Percentiles rank a stretch among this genome's conserved stretches.
phyloP scores from a whole-genome alignment of 306 rosid genomes.

The Cucurbita ficifolia region DNA sequence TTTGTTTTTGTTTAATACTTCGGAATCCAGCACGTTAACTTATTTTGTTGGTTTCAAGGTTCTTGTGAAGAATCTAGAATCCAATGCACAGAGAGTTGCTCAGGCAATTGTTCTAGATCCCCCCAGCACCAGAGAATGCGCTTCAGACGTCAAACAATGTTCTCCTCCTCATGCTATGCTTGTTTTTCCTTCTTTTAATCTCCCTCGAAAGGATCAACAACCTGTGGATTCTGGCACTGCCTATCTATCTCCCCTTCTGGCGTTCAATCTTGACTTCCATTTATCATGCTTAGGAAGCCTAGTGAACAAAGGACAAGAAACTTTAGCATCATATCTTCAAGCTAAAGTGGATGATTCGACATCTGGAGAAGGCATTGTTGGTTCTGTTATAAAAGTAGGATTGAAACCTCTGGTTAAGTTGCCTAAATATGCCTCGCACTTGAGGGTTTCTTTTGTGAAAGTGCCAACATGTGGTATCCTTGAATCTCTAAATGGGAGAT shows the following conservation, averaged over 20 bases:
- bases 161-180: conserved; percentile 35
- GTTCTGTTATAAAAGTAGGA: conserved; percentile 28
- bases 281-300: conserved; percentile 54
- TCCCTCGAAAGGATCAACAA: conserved; percentile 19
- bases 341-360: conserved; percentile 29
- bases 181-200: conserved; percentile 48
- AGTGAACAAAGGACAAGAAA: conserved; percentile 39
- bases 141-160: conserved; percentile 12
- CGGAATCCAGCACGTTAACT: background rate
- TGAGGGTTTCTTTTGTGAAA: conserved; percentile 77
- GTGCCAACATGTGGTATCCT: conserved; percentile 66
- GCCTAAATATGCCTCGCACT: conserved; percentile 62
- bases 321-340: conserved; percentile 43
- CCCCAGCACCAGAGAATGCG: conserved; percentile 18
- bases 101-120: conserved; percentile 71
- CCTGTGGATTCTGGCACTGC: conserved; percentile 29
- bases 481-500: conserved; percentile 48
- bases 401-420: conserved; percentile 31
- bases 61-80: conserved; percentile 52
- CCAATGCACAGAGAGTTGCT: conserved; percentile 39
- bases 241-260: conserved; percentile 63
- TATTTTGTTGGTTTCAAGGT: conserved; percentile 27
- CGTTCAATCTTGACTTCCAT: conserved; percentile 75
- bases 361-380: conserved; percentile 12
- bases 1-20: background rate